Evolutionary conservation across 1,284 basidiomycete species (phyloP), one percentile per base, ranked within the genome.

Genomic region (Trichosporon inkin): DNA sequence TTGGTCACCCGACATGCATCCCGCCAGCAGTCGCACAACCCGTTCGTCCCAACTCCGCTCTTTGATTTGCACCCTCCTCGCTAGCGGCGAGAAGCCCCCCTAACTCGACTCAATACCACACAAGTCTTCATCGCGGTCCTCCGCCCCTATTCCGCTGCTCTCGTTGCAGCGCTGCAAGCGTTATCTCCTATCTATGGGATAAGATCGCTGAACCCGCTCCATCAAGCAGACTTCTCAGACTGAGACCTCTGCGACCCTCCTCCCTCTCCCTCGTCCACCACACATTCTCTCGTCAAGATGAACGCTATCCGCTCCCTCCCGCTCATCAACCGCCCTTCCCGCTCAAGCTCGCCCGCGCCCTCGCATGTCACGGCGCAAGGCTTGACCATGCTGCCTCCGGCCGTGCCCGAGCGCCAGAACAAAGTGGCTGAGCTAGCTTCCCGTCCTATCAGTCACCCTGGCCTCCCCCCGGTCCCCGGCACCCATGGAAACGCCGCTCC

Each of bases 241-340:
- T 32, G 11, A 34, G 51, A 60, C 40, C 41, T 38, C 38, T 24
- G 49, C 55, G 28, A 32, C 36, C 38, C 35, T 22, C 11, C 44
- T 47, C 32, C 51, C 57, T 53, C 41, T 20, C 22, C 28, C 57
- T 38, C 44, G 19, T 39, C 49, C 37, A 34, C 55, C n/a, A 20
- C 35, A 24, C 44, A 22, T 24, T 49, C 44, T 44, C 17, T 41
- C 53, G 22, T 47, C 69, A 72, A 52, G 34, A 79, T 79, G 77
- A 70, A 79, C 62, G 73, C 77, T 22, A 68, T 79, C 53, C 76
- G 75, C 53, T 74, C 76, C 20, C 73, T 79, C 28, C 76, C 76
- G 40, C 75, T 79, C 56, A 75, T 79, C 62, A 73, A 76, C 67
- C 71, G 76, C 24, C 76, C 76, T n/a, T 77, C 76, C 17, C 71